Evolutionary conservation across 805 yeast species (phyloP), one percentile per base, ranked within the genome.

Genomic region (Saturnispora galanensis): DNA sequence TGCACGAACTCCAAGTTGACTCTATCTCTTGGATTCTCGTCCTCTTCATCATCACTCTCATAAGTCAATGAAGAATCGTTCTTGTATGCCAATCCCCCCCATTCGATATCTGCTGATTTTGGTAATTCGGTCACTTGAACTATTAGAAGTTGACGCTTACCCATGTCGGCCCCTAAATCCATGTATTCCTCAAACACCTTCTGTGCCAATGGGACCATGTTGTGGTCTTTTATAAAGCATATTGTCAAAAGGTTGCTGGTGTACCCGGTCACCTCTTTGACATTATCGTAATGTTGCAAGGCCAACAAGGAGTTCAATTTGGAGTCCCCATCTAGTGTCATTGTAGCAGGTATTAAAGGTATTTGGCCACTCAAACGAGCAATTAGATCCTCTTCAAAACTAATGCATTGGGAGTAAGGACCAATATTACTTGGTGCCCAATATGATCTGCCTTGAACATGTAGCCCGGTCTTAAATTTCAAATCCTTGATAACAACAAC

Each of bases 371-470:
- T 85, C 10, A 89, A 59, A 32, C 71, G 68, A 2, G 82, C 79
- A 7, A 78, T 61, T 26, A 70, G 63, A 45, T 77, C 74, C 15
- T 57, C 57, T 11, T 56, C 60, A 50, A 77, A 79, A 4, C 73
- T 61, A 10, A 79, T 76, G 0, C 89, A 75, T 62, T 93, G 98
- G 0, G 98, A 90, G 58, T 93, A 93, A 0, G 98, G 98, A 0
- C 98, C 98, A 38, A 93, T 93, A 53, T 93, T 93, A 32, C 95
- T 90, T 0, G 98, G 98, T 0, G 97, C 97, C 98, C 98, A 93
- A 59, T 84, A 89, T 35, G 97, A 88, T 47, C 89, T 71, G 1
- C 97, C 88, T 54, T 93, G 90, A 8, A 93, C 87, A 56, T 93
- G 97, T 12, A 90, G 66, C 0, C 97, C 96, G 29, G 64, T 65